phyloP scores from a whole-genome alignment of 106 monocot species.

The Narthecium ossifragum region DNA sequence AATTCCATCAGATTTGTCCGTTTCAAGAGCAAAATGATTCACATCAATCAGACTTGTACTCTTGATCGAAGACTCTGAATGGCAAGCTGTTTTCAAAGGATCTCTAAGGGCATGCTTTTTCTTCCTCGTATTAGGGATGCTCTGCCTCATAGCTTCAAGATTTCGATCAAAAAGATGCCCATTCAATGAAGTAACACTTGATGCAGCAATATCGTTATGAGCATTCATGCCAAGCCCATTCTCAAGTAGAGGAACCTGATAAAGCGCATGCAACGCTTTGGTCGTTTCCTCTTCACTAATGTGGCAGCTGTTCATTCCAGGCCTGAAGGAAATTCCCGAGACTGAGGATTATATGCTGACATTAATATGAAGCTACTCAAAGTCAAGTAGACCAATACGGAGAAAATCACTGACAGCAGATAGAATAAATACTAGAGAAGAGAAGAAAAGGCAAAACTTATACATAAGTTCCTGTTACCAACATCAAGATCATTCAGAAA shows the following conservation, averaged over 20 bases:
- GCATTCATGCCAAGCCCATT: slow-evolving; percentile 4
- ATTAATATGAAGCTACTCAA: too few relatives aligned
- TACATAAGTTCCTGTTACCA: too few relatives aligned
- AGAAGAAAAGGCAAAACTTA: too few relatives aligned
- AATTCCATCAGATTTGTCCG: slow-evolving; percentile 22
- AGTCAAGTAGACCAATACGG: too few relatives aligned
- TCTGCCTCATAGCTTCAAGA: slow-evolving; percentile 2
- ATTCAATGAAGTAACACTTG: slow-evolving; percentile 4
- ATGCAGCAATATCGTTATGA: slow-evolving; percentile 12
- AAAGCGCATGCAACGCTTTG: slow-evolving; percentile 31
- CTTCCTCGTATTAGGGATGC: slow-evolving; percentile 10
- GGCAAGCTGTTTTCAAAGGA: not conserved
- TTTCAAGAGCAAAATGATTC: slow-evolving; percentile 17
- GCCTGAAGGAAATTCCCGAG: slow-evolving; percentile 21
- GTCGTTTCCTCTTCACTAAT: slow-evolving; percentile 39
- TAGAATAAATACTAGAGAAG: too few relatives aligned
- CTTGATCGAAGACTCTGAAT: slow-evolving; percentile 13
- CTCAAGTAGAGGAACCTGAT: slow-evolving; percentile 19
- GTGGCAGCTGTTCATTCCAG: slow-evolving; percentile 42
- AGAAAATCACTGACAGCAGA: too few relatives aligned
- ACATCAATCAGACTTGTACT: slow-evolving; percentile 32
- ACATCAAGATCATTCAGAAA: too few relatives aligned
- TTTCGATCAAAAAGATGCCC: slow-evolving; percentile 8
- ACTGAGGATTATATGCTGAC: too few relatives aligned
- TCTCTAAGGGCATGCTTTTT: slow-evolving; percentile 20